Base-by-base conservation (phyloP, 176 grass and related monocot species). In the Olyra latifolia region DNA sequence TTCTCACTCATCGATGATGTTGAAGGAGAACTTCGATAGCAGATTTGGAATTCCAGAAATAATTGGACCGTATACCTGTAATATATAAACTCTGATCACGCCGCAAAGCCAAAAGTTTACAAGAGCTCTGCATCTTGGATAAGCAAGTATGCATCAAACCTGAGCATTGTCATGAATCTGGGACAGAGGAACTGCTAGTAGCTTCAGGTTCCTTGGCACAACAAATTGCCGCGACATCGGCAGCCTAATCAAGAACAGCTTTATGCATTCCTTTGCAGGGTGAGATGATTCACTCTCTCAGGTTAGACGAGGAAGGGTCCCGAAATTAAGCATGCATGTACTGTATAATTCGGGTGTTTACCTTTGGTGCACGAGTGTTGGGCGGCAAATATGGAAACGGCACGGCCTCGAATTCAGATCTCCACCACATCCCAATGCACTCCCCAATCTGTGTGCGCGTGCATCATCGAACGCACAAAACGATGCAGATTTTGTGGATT, bases 21-120 rank as follows among this genome's bases (percentile, higher is more conserved):
- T 82, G 76, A 89, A 54, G 66, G 83, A 89, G 80, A 94, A 94
- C 57, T 84, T 94, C 3, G 86, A 94, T 2, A 94, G 72, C 14
- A 89, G 30, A 22, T 84, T 88, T 4, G 88, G 89, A 48, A 94
- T 62, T 27, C 76, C 92, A 40, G 83, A 84, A 50, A 91, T 89
- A 53, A 94, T 71, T 6, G 86, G 67, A 3, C 89, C 92, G 32
- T 89, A 94, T 64, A 91, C 89, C 92, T 94, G 66, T 42, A 44
- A 39, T 47, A 69, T 12, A 28, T 10, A 9, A 22, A 11, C 10
- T 15, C 22, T 1, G 1, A 11, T 58, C 4, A 35, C 0, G 23
- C 3, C 2, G 8, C 4, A 46, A 67, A n/a, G 15, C 6, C 8
- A 40, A 39, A 25, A 20, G 54, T 38, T 23, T 19, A 4, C 53